phyloP scores from a whole-genome alignment of 441 rosid species.

The Pelargonium fulgidum region DNA sequence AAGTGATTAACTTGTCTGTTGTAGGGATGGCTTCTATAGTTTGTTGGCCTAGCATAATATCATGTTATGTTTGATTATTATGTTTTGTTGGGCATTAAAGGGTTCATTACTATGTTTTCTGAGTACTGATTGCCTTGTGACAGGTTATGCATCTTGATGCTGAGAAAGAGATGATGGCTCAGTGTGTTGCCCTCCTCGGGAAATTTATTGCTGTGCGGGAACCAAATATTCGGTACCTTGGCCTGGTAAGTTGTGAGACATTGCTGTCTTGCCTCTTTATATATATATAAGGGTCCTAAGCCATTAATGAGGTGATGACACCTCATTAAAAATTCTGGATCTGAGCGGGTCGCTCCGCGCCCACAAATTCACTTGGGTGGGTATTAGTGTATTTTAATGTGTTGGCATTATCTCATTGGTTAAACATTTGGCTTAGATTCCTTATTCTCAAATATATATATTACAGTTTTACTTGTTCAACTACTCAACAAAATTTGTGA shows the following conservation, averaged over 20 bases:
- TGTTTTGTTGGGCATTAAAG: conserved; percentile 9
- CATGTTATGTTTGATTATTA: neutral
- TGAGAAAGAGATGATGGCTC: conserved; percentile 99
- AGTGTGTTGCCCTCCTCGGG: conserved; percentile 95
- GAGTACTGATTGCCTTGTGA: conserved; percentile 12
- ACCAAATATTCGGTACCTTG: conserved; percentile 96
- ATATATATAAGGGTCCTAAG: too few species aligned
- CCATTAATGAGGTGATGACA: too few species aligned
- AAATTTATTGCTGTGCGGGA: conserved; percentile 95
- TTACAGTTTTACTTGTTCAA: too few species aligned
- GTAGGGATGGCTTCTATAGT: neutral
- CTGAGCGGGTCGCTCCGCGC: too few species aligned
- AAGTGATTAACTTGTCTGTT: neutral
- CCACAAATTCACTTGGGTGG: too few species aligned
- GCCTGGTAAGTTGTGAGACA: conserved; percentile 64
- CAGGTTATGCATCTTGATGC: conserved; percentile 99
- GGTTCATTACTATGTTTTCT: conserved; percentile 8
- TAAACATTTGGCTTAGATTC: too few species aligned
- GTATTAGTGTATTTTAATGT: too few species aligned
- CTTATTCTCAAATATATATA: too few species aligned
- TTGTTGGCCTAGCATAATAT: neutral
- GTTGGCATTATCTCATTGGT: too few species aligned
- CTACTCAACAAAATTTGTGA: conserved; percentile 8
- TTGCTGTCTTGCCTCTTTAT: neutral
- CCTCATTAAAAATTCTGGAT: too few species aligned